Evolutionary conservation across 257 asterid species (phyloP).

Genomic region (Capsicum baccatum): DNA sequence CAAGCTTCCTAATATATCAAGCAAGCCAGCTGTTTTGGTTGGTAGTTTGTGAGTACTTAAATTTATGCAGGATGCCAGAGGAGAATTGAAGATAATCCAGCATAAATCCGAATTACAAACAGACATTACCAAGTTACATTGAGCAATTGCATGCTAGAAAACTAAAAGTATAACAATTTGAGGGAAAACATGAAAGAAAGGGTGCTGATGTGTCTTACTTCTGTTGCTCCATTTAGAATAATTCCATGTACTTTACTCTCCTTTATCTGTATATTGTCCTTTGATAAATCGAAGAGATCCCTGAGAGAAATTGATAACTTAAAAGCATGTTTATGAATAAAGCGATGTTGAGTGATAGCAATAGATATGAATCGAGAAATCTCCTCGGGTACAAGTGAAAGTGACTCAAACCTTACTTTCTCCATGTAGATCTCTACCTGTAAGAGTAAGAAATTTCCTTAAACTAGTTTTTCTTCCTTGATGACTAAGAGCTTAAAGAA

Average conservation of each 20-base stretch:
- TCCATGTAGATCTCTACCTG: constrained; percentile 94
- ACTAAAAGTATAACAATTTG: not conserved
- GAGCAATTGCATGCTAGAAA: not conserved
- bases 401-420: constrained; percentile 70
- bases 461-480: not conserved
- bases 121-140: not conserved
- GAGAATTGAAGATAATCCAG: not conserved
- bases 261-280: constrained; percentile 80
- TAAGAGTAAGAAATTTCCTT: constrained; percentile 31
- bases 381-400: not conserved
- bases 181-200: not conserved
- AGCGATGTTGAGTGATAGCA: constrained; percentile 29
- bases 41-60: not conserved
- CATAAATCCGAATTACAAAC: not conserved
- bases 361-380: not conserved
- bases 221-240: constrained; percentile 70
- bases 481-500: not conserved
- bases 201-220: constrained; percentile 42
- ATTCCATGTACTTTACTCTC: constrained; percentile 71
- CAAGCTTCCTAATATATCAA: not conserved
- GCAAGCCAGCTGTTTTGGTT: not conserved
- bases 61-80: not conserved
- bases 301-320: constrained; percentile 42
- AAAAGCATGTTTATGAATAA: not conserved
- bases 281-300: constrained; percentile 84